A percentile compares a stretch with the other conserved stretches of the same genome.
These are phyloP conservation scores for Pharnaceum exiguum DNA, from an alignment of 148 eudicot genomes.

Conservation along the genomic window DNA sequence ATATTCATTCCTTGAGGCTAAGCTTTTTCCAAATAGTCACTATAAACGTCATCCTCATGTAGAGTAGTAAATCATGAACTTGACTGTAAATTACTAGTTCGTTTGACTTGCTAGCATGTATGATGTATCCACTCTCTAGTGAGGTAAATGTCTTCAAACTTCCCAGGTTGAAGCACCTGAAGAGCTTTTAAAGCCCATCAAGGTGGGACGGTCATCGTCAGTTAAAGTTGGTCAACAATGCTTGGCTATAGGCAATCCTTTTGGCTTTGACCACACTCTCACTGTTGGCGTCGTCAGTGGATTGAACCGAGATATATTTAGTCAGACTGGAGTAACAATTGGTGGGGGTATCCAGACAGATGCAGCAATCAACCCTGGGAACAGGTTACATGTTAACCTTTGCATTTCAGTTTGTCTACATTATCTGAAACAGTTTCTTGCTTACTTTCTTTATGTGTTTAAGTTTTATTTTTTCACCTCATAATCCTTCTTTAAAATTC, in stretches of 20 bases:
- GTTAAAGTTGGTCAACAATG: slow-evolving; percentile 96
- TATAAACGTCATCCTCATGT: too few species aligned
- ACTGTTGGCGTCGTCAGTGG: slow-evolving; percentile 97
- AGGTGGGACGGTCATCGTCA: slow-evolving; percentile 73
- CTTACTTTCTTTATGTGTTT: too few species aligned
- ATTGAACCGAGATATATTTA: slow-evolving; percentile 85
- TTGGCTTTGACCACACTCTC: slow-evolving; percentile 99
- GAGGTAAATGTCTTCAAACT: neutral
- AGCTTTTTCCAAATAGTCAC: too few species aligned
- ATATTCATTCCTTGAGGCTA: too few species aligned
- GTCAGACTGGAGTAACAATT: slow-evolving; percentile 93
- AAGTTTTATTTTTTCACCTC: neutral
- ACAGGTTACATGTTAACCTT: slow-evolving; percentile 44
- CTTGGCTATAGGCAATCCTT: slow-evolving; percentile 97
- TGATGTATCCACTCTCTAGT: neutral
- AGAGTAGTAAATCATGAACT: too few species aligned
- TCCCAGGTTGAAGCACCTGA: slow-evolving; percentile 77
- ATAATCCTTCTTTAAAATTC: neutral
- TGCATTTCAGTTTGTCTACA: neutral
- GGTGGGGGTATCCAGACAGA: slow-evolving; percentile 99
- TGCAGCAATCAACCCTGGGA: slow-evolving; percentile 99
- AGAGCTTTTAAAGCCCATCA: slow-evolving; percentile 76
- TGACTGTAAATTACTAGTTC: too few species aligned
- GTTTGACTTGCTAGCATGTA: neutral
- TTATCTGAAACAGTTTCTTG: too few species aligned